Percentiles rank a stretch among this genome's conserved stretches.
phyloP scores from a whole-genome alignment of 306 rosid species.

The Heteromeles arbutifolia region DNA sequence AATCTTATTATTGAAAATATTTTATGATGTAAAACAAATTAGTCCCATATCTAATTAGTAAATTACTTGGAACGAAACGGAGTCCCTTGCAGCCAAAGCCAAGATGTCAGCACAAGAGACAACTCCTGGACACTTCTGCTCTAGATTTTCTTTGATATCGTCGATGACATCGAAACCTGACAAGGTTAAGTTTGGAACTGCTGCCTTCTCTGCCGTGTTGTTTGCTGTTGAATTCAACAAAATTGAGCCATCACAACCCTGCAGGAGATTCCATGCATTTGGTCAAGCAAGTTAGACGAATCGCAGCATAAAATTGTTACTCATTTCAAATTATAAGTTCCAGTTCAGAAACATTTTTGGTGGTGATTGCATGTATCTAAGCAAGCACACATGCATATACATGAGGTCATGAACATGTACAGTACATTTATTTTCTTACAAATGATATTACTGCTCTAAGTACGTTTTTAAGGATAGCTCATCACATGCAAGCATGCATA shows the following conservation, averaged over 20 bases:
- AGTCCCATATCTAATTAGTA: no score
- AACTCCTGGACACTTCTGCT: slow-evolving; percentile 20
- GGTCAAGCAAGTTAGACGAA: background rate
- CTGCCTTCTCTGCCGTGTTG: slow-evolving; percentile 20
- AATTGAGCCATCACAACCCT: slow-evolving; percentile 62
- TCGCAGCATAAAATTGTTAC: no score
- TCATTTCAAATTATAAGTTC: no score
- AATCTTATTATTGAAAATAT: no score
- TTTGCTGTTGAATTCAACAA: slow-evolving; percentile 37
- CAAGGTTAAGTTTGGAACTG: slow-evolving; percentile 8
- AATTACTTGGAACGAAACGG: slow-evolving; percentile 25
- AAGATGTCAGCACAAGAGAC: slow-evolving; percentile 38
- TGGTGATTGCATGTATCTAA: no score
- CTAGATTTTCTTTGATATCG: slow-evolving; percentile 18
- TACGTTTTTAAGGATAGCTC: no score
- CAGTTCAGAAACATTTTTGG: no score
- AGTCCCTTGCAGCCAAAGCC: slow-evolving; percentile 27
- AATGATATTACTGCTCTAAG: no score
- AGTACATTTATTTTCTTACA: no score
- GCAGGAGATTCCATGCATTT: slow-evolving; percentile 1
- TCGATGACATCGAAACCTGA: slow-evolving; percentile 25
- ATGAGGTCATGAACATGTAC: no score
- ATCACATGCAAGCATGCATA: background rate
- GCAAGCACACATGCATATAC: no score
- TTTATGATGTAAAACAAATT: no score